Conservation (phyloP, 495 filamentous ascomycete species). For the Podospora anserina region DNA sequence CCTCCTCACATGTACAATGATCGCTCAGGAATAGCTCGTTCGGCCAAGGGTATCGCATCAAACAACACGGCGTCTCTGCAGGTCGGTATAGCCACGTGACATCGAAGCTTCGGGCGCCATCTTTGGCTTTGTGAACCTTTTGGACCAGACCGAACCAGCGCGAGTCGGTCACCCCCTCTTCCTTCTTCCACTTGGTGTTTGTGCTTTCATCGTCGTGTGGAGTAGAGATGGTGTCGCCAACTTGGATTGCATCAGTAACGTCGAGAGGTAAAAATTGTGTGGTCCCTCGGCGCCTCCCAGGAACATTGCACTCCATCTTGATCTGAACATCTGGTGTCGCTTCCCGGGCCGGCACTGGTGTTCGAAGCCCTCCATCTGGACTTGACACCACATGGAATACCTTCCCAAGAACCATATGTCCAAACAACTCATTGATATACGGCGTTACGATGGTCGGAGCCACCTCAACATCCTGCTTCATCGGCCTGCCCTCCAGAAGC, state of each 20-base stretch:
- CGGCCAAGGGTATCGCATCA: conserved; percentile 60
- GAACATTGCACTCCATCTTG: neutral
- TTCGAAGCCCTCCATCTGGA: neutral
- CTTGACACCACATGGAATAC: conserved; percentile 36
- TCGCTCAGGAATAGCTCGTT: conserved; percentile 76
- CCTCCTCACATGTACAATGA: conserved; percentile 64
- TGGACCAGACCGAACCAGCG: conserved; percentile 69
- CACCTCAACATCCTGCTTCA: conserved; percentile 38
- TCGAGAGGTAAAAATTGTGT: conserved; percentile 10
- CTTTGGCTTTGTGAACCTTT: conserved; percentile 37
- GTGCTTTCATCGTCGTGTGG: conserved; percentile 37
- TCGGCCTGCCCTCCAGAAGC: neutral
- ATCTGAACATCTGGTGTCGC: neutral
- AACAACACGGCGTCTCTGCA: conserved; percentile 61
- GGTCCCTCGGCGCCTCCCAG: neutral
- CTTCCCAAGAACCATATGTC: conserved; percentile 56
- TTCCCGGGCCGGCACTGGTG: neutral
- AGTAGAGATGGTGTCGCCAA: conserved; percentile 45
- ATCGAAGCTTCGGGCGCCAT: conserved; percentile 46
- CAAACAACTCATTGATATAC: conserved; percentile 61
- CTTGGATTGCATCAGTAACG: conserved; percentile 24
- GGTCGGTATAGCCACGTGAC: conserved; percentile 71
- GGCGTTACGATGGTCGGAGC: conserved; percentile 62
- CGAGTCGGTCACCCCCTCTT: conserved; percentile 36
- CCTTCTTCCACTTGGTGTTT: conserved; percentile 56